Evolutionary conservation across 179 eudicot genomes (phyloP), one percentile per base, ranked within the genome.

Genomic region (Amaranthus tricolor): DNA sequence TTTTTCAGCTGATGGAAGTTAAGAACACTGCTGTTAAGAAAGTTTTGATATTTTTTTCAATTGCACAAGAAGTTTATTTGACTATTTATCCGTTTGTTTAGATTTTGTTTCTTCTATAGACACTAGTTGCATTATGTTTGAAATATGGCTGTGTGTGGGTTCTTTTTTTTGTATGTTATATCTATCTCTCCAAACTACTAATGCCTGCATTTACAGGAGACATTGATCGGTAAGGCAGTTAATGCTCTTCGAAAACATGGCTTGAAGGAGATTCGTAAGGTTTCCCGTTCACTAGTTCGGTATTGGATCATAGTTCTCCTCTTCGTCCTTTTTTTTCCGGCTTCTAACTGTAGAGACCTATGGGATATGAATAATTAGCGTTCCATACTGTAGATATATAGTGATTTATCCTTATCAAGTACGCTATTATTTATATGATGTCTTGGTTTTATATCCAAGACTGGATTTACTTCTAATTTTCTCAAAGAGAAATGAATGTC

Each of bases 141-240:
- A 47, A 31, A 1, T 31, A 31, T 31, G 40, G 2, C 40, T 31
- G 40, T 31, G 11, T 50, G 13, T 48, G 6, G 16, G 54, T 44
- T 10, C 15, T 71, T 43, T 71, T 43, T 71, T 57, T 5, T 15
- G 21, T 17, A 6, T 57, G 52, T 55, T 55, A 16, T 54, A 6
- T 15, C 21, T 60, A 5, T 44, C 15, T 16, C 55, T 7, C 49
- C 17, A 15, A 24, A 21, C 21, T 20, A 19, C 40, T 57, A 6
- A 57, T 55, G 9, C 40, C 57, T 44, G 74, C 44, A 9, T 72
- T 64, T 44, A 19, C 86, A 87, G 90, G 86, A 77, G 4, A 85
- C 90, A 1, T 80, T 80, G 77, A 84, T 87, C 63, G 90, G 90
- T 19, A 85, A 68, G 74, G 58, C 87, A 49, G 89, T 87, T 60